Base-by-base conservation (phyloP, 441 rosid species). In the Populus trichocarpa region DNA sequence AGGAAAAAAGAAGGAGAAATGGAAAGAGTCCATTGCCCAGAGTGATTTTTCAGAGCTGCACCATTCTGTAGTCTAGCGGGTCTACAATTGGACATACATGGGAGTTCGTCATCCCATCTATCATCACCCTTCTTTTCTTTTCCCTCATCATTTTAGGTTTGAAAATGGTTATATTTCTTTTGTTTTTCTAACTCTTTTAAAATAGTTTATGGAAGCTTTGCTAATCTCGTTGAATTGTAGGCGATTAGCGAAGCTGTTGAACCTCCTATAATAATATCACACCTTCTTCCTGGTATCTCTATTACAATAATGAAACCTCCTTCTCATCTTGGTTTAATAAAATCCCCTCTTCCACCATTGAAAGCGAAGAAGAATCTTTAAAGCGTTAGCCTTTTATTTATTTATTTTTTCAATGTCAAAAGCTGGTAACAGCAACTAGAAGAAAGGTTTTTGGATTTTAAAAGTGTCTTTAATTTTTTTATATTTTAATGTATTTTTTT, bases 151-250 rank as follows among this genome's bases (percentile, higher is more conserved):
- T 40, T 40, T 40, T 40, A 40, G 46, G 46, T 40, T 40, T 40
- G 11, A 40, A 38, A 11, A 40, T 40, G 9, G 46, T 40, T 1
- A 33, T 33, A 33, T 33, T 6, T 33, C 35, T 33, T 33, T 6
- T 33, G 35, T 33, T 33, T 33, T 33, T n/a, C 16, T 2, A 5
- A 23, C 0, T 30, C 18, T 9, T 69, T 57, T 9, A 70, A 63
- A 63, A 73, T 23, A 38, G 13, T 26, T 25, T 42, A 35, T 38
- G 75, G 80, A 86, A 84, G 86, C 80, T 76, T 85, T 84, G 46
- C 71, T 30, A 30, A 18, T 20, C 72, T 57, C 35, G 32, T 71
- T 79, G 68, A 69, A 33, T n/a, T n/a, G 35, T 1, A 6, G 35
- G 35, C 35, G 35, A 33, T 33, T 33, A 33, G 7, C 35, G 35